phyloP scores from a whole-genome alignment of 345 rosid species.

The Moricandia moricandioides region DNA sequence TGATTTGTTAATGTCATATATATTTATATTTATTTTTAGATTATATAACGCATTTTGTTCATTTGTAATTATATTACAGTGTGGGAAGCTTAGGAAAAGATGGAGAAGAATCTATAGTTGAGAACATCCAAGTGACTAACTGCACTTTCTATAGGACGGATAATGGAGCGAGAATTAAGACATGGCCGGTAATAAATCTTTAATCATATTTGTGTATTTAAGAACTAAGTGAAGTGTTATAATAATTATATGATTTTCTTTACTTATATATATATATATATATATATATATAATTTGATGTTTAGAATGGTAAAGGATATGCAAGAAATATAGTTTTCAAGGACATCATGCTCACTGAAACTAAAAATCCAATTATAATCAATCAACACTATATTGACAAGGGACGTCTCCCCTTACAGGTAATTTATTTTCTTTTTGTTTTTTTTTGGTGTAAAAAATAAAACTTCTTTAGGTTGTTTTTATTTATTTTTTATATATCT shows the following conservation, averaged over 20 bases:
- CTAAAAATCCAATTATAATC: not conserved
- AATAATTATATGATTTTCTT: not conserved
- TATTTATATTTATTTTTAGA: too few relatives aligned
- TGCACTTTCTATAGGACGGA: conserved; percentile 41
- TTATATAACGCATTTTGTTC: not conserved
- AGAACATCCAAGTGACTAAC: conserved; percentile 39
- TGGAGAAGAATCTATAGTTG: conserved; percentile 35
- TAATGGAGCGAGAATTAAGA: conserved; percentile 65
- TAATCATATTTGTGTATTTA: not conserved
- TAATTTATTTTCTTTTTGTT: not conserved
- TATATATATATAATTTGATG: not conserved
- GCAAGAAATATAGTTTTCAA: too few relatives aligned
- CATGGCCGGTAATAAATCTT: conserved; percentile 41
- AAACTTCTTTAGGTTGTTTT: not conserved
- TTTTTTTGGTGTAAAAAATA: not conserved
- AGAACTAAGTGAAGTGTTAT: not conserved
- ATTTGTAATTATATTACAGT: conserved; percentile 24
- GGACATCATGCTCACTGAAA: too few relatives aligned
- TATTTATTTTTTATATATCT: not conserved
- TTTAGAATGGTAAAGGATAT: conserved; percentile 17
- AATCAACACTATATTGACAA: conserved; percentile 17
- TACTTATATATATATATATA: not conserved
- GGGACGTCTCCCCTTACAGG: conserved; percentile 13
- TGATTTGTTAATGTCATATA: too few relatives aligned
- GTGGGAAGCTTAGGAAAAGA: conserved; percentile 54